phyloP scores from a whole-genome alignment of 768 basidiomycete species.

The Collybia sordida region DNA sequence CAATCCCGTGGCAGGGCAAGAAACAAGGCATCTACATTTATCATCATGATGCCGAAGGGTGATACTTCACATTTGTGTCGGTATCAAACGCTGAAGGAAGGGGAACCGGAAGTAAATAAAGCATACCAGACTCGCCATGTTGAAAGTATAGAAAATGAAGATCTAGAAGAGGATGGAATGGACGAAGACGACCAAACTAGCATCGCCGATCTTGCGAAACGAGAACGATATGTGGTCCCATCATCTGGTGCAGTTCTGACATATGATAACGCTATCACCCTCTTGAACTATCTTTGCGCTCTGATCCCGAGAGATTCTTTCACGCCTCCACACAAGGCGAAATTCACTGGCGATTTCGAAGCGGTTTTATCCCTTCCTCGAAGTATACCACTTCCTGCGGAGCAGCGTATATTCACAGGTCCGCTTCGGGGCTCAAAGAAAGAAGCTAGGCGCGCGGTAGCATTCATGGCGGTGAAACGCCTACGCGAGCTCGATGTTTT shows the following conservation, averaged over 20 bases:
- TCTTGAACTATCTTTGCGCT: slow-evolving; percentile 76
- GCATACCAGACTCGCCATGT: slow-evolving; percentile 58
- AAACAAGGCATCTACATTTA: slow-evolving; percentile 70
- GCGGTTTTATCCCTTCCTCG: slow-evolving; percentile 64
- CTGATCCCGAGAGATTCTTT: slow-evolving; percentile 73
- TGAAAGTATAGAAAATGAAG: slow-evolving; percentile 29
- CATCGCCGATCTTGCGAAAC: slow-evolving; percentile 55
- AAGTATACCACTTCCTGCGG: slow-evolving; percentile 56
- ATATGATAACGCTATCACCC: slow-evolving; percentile 69
- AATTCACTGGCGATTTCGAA: slow-evolving; percentile 60
- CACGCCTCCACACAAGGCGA: slow-evolving; percentile 59
- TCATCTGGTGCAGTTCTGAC: slow-evolving; percentile 78
- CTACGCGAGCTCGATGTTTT: slow-evolving; percentile 74
- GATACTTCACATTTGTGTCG: slow-evolving; percentile 52
- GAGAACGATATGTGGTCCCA: slow-evolving; percentile 74
- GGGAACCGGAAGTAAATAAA: slow-evolving; percentile 63
- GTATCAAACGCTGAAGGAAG: slow-evolving; percentile 57
- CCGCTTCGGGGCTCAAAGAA: slow-evolving; percentile 66
- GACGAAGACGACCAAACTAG: slow-evolving; percentile 36
- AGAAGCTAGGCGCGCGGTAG: slow-evolving; percentile 81
- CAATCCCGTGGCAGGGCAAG: slow-evolving; percentile 89
- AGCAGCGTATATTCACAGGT: slow-evolving; percentile 57
- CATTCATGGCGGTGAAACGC: slow-evolving; percentile 73
- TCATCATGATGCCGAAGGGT: slow-evolving; percentile 76
- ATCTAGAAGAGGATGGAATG: slow-evolving; percentile 45